Evolutionary conservation across 768 basidiomycete genomes (phyloP), one percentile per base, ranked within the genome.

Genomic region (Kwoniella mangroviensis): DNA sequence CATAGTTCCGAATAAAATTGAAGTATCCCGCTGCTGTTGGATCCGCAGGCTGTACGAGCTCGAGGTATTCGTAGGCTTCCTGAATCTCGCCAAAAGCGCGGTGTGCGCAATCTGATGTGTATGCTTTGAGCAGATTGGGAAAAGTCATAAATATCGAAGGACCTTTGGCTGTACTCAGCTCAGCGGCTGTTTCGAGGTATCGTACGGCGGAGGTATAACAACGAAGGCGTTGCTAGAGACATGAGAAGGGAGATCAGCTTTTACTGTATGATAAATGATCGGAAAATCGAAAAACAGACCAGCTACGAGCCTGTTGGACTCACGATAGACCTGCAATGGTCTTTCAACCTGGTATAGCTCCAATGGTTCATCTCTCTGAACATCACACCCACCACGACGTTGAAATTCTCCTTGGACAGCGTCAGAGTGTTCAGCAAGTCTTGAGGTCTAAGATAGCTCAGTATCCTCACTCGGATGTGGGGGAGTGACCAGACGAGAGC

Each of bases 171-270:
- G 24, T 54, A 54, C 53, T 22, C 21, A 54, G n/a, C 11, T 21
- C 21, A 22, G 53, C 24, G 53, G 24, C 21, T 24, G 53, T 24
- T 54, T 54, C 53, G n/a, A 54, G 53, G 53, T 54, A 54, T 54
- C 24, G 15, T 54, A 54, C 21, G n/a, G 53, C 53, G 0, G n/a
- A 54, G n/a, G 53, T 54, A n/a, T 54, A 54, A 11, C 21, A n/a
- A 12, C 53, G n/a, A 7, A 54, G 24, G n/a, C 53, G n/a, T 24
- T 19, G 21, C 53, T 51, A 15, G 34, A 34, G 9, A 34, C 6
- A 34, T 34, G 34, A 34, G 34, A 34, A 34, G 34, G 34, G 34
- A 34, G 34, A 34, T 7, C 6, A 34, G 34, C 6, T 7, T 34
- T 7, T 4, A 34, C 34, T 1, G 49, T 17, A 51, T 51, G 49